phyloP scores from a whole-genome alignment of 768 basidiomycete genomes.

The Lyophyllum decastes region DNA sequence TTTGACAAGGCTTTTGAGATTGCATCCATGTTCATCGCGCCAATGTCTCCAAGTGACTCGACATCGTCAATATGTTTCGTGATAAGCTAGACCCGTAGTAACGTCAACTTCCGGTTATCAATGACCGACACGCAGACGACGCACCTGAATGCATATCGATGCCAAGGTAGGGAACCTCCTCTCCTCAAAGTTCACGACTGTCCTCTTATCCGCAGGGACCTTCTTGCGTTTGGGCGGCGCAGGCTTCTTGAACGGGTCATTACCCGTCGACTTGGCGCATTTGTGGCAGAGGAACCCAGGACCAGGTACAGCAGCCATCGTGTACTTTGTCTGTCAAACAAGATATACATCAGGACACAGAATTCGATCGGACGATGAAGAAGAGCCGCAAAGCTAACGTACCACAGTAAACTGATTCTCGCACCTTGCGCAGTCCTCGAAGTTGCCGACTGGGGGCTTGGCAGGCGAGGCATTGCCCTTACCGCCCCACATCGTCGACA shows the following conservation, averaged over 20 bases:
- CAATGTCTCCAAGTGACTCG: slow-evolving; percentile 87
- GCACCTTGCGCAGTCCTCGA: slow-evolving; percentile 82
- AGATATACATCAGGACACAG: background rate
- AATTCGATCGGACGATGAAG: background rate
- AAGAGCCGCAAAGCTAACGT: slow-evolving; percentile 26
- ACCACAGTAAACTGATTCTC: slow-evolving; percentile 88
- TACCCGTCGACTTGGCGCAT: slow-evolving; percentile 78
- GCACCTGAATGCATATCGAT: slow-evolving; percentile 78
- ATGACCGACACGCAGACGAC: background rate
- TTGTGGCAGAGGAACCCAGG: slow-evolving; percentile 83
- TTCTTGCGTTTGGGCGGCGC: slow-evolving; percentile 62
- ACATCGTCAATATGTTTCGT: slow-evolving; percentile 87
- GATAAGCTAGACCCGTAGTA: slow-evolving; percentile 55
- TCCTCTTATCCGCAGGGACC: slow-evolving; percentile 64
- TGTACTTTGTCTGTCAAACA: slow-evolving; percentile 75
- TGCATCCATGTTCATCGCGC: slow-evolving; percentile 78
- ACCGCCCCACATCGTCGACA: slow-evolving; percentile 50
- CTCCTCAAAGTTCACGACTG: slow-evolving; percentile 69
- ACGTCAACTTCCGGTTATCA: background rate
- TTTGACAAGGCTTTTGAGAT: slow-evolving; percentile 83
- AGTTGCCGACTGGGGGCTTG: slow-evolving; percentile 76
- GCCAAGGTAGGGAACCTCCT: slow-evolving; percentile 70
- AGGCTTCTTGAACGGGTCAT: slow-evolving; percentile 86
- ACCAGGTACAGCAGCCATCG: slow-evolving; percentile 67
- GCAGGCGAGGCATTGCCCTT: slow-evolving; percentile 24